These are phyloP conservation scores for Immersiella caudata DNA, from an alignment of 495 filamentous ascomycete species.

Conservation along the genomic window DNA sequence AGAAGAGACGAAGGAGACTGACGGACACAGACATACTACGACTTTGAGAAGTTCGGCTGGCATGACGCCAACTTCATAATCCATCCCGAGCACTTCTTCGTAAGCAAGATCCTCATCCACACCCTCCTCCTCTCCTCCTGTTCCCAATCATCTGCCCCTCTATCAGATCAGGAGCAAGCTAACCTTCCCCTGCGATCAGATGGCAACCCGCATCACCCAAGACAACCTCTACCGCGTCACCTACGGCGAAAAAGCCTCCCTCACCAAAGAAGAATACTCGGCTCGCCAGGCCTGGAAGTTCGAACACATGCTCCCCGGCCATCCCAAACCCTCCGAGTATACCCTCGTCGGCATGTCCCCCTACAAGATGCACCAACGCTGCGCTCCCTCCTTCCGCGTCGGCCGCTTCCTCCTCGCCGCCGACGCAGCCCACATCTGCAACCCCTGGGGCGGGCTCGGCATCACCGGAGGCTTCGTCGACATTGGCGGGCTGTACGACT, in stretches of 20 bases:
- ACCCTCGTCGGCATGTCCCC: constrained; percentile 57
- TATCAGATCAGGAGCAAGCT: neutral
- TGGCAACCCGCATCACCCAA: constrained; percentile 60
- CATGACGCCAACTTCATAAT: constrained; percentile 63
- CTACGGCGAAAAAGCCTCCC: constrained; percentile 57
- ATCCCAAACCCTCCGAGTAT: constrained; percentile 61
- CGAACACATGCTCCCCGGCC: constrained; percentile 59
- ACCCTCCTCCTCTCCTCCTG: too few species aligned
- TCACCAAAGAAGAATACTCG: constrained; percentile 56
- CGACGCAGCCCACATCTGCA: constrained; percentile 63
- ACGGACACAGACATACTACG: constrained; percentile 53
- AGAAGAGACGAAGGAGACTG: neutral
- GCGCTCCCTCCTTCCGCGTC: constrained; percentile 57
- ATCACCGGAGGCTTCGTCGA: constrained; percentile 66
- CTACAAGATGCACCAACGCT: constrained; percentile 65
- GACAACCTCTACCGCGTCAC: constrained; percentile 64
- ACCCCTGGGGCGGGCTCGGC: constrained; percentile 62
- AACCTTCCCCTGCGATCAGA: constrained; percentile 40
- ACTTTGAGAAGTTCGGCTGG: constrained; percentile 56
- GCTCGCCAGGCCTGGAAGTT: constrained; percentile 57
- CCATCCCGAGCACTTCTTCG: constrained; percentile 59
- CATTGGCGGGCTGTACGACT: constrained; percentile 60
- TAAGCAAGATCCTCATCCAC: constrained; percentile 24
- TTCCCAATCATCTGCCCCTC: too few species aligned
- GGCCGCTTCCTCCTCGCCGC: constrained; percentile 61